Conservation (phyloP, 139 green algal species). For the Haematococcus sp. region DNA sequence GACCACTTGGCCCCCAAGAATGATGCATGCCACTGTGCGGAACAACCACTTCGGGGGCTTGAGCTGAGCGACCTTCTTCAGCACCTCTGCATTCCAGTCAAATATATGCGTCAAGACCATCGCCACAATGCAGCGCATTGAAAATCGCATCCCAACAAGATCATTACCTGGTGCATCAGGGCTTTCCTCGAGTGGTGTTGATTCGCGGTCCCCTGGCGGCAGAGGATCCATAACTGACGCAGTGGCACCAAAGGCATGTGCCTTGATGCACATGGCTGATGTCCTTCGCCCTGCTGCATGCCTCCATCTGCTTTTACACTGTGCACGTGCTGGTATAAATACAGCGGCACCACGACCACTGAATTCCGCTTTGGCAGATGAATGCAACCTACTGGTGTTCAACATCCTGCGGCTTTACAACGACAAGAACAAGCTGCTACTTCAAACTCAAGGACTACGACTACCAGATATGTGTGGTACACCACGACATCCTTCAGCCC, state of each 20-base stretch:
- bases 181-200: background rate
- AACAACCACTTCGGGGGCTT: conserved; percentile 80
- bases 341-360: too few species aligned
- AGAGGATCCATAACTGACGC: background rate
- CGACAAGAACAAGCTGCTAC: too few species aligned
- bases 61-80: conserved; percentile 30
- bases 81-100: conserved; percentile 21
- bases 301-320: background rate
- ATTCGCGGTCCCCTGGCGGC: background rate
- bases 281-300: background rate
- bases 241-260: background rate
- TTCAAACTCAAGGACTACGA: too few species aligned
- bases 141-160: background rate
- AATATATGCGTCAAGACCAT: background rate
- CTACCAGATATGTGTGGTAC: too few species aligned
- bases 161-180: conserved; percentile 6
- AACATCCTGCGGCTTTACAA: too few species aligned
- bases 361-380: too few species aligned
- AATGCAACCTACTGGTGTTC: too few species aligned
- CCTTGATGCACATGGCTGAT: background rate
- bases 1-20: conserved; percentile 81
- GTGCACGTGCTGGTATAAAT: too few species aligned
- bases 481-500: too few species aligned
- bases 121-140: background rate
- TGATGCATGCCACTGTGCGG: conserved; percentile 66